A percentile compares a stretch with the other conserved stretches of the same genome.
phyloP scores from a whole-genome alignment of 306 rosid genomes.

The Acacia melanoxylon region DNA sequence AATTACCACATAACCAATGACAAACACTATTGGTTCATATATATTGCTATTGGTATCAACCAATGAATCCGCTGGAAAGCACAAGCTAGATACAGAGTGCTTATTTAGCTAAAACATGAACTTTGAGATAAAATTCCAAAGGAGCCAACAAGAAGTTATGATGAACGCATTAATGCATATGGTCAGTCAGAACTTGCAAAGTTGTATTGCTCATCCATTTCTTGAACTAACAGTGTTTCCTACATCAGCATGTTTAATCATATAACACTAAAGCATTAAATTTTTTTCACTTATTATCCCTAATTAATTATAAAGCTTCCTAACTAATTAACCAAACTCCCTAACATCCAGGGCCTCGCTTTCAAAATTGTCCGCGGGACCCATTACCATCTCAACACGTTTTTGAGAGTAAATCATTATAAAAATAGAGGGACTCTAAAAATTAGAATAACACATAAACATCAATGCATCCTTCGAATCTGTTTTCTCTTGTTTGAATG shows the following conservation, averaged over 20 bases:
- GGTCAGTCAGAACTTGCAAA: not conserved
- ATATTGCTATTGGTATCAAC: not conserved
- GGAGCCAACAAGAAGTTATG: not conserved
- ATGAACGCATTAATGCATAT: not conserved
- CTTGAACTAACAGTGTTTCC: not conserved
- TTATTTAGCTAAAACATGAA: not conserved
- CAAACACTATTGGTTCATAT: not conserved
- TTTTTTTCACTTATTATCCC: too few species aligned
- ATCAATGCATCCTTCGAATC: not conserved
- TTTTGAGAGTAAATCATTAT: not conserved
- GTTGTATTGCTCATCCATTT: not conserved
- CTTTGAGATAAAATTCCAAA: not conserved
- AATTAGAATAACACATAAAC: not conserved
- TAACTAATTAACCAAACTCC: too few species aligned
- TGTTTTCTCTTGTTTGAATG: not conserved
- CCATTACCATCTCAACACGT: too few species aligned
- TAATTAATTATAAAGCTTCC: too few species aligned
- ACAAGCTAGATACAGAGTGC: not conserved
- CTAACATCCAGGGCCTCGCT: too few species aligned
- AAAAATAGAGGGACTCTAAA: too few species aligned
- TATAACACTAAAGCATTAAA: too few species aligned
- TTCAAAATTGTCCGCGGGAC: too few species aligned
- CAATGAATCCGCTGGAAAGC: not conserved
- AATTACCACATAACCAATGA: not conserved
- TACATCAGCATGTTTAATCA: not conserved